Evolutionary conservation across 768 basidiomycete genomes (phyloP).

Genomic region (Mycena vitilis): DNA sequence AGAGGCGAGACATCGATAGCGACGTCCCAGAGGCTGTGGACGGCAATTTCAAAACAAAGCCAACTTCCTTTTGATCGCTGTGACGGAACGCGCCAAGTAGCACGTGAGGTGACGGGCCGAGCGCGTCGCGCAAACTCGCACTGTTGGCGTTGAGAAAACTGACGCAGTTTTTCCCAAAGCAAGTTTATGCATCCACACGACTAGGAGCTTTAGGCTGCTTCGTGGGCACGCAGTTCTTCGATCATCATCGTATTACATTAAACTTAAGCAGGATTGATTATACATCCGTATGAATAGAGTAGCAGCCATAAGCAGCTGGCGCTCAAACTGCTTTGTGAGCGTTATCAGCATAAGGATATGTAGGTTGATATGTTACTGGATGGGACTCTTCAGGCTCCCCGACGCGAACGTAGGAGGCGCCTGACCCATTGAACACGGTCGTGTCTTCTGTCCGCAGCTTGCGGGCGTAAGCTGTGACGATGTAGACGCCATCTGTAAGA

Average conservation of each 20-base stretch:
- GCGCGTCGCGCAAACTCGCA: too few species aligned
- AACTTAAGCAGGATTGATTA: too few species aligned
- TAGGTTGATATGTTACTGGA: conserved; percentile 18
- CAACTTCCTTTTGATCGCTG: too few species aligned
- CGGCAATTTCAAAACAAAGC: too few species aligned
- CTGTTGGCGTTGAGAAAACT: too few species aligned
- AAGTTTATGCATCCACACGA: too few species aligned
- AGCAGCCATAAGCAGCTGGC: neutral
- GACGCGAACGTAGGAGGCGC: conserved; percentile 2
- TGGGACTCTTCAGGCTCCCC: conserved; percentile 9
- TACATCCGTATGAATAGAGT: too few species aligned
- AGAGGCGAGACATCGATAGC: conserved; percentile 58
- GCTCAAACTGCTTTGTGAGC: neutral
- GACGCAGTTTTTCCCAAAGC: too few species aligned
- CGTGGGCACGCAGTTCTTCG: too few species aligned
- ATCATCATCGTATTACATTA: too few species aligned
- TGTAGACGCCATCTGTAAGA: conserved; percentile 51
- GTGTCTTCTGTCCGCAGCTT: conserved; percentile 43
- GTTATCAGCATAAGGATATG: conserved; percentile 21
- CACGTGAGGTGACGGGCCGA: neutral
- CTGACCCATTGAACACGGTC: conserved; percentile 3
- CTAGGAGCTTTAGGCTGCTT: too few species aligned
- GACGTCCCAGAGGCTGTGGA: too few species aligned
- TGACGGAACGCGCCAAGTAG: neutral
- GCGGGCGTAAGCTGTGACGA: conserved; percentile 50